Conservation (phyloP, 2,329 filamentous ascomycete genomes). For the Paecilomyces dactylethromorphus region DNA sequence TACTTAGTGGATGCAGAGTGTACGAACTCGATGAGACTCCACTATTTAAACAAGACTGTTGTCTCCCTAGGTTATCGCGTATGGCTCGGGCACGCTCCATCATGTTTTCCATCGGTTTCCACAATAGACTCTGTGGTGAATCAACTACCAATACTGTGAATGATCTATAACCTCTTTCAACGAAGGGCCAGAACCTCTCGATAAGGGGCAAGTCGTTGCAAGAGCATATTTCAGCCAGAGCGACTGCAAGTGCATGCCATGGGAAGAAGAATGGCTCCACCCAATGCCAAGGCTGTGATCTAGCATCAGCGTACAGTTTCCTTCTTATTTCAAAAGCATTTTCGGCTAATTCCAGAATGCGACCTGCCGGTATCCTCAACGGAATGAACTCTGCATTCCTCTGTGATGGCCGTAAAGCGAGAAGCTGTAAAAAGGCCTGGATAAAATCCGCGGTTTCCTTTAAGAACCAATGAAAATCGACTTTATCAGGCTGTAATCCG, state of each 20-base stretch:
- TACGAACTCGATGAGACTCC: neutral
- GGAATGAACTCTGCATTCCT: neutral
- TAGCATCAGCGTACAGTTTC: neutral
- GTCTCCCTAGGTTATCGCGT: neutral
- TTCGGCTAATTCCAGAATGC: neutral
- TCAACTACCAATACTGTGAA: neutral
- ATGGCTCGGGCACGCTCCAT: neutral
- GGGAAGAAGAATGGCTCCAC: constrained; percentile 21
- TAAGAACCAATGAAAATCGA: neutral
- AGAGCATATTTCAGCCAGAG: constrained; percentile 24
- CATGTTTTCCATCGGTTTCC: neutral
- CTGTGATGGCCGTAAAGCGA: neutral
- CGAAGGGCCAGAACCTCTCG: neutral
- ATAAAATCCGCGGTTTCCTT: neutral
- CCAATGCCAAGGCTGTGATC: constrained; percentile 18
- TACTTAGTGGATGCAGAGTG: neutral
- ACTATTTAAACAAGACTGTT: neutral
- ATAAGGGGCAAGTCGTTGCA: constrained; percentile 15
- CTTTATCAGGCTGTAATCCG: neutral
- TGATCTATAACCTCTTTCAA: neutral
- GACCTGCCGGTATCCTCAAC: neutral
- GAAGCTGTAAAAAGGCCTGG: neutral
- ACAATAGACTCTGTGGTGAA: neutral
- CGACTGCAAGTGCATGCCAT: constrained; percentile 26
- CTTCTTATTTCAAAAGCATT: neutral